Base-by-base conservation (phyloP, 2,329 filamentous ascomycete genomes). In the Botrytis squamosa region DNA sequence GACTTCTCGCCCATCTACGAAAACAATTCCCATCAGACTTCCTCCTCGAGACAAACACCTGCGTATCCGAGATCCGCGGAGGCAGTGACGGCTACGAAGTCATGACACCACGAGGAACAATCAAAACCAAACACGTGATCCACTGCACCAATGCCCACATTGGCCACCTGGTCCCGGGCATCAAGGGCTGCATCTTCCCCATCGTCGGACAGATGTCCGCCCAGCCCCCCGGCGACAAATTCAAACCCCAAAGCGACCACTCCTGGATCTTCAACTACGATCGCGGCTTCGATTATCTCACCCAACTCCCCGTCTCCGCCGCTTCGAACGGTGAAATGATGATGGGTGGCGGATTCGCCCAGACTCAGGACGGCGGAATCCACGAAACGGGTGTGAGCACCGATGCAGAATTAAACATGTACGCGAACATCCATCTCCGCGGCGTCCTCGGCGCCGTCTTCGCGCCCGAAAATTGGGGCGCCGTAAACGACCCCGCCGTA, bases 101-200 rank as follows among this genome's bases (percentile, higher is more conserved):
- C 2, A 79, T 83, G 16, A 92, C 90, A 1, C 79, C 83, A 0
- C 85, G 90, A 36, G 91, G 91, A 8, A 78, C 74, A 0, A 85
- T 91, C 71, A 80, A 77, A 14, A 84, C 91, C 1, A 83, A 83
- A 38, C 86, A 85, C 52, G 83, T 93, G n/a, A 83, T 93, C 42
- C 85, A 91, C 59, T 90, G 90, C 20, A 92, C 89, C 2, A 93
- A 93, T 76, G 91, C 84, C 12, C 93, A 92, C 79, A 91, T 90
- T 0, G 86, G 89, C 0, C 85, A 87, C 20, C 80, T 93, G 6
- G 82, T 90, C 2, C 89, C 89, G 0, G 80, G 85, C 86, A 76
- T 75, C 40, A 44, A 68, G 12, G 65, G 72, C 74, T 85, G 88
- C 18, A 92, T 93, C 73, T 85, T 91, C 7, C 91, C 91, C 0